These are phyloP conservation scores for Austroboletus eburneus DNA, from an alignment of 768 basidiomycete species.

Conservation along the genomic window DNA sequence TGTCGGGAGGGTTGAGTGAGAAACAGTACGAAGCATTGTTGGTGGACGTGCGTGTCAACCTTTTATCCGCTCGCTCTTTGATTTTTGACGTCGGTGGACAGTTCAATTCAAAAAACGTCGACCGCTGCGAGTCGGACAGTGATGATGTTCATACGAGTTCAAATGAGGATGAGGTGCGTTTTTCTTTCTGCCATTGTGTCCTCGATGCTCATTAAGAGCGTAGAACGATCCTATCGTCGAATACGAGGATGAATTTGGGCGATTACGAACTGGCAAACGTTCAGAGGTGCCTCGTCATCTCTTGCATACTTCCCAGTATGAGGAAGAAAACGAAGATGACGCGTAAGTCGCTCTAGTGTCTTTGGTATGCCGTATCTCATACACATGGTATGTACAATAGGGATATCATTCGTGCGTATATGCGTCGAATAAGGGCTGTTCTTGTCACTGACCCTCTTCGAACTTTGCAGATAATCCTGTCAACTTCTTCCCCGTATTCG, in stretches of 20 bases:
- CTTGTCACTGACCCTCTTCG: constrained; percentile 3
- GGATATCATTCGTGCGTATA: constrained; percentile 52
- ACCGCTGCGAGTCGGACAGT: constrained; percentile 61
- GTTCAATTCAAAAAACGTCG: constrained; percentile 62
- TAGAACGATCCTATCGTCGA: constrained; percentile 79
- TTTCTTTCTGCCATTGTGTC: not conserved
- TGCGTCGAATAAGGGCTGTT: not conserved
- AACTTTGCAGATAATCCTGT: constrained; percentile 65
- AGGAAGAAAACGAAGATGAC: constrained; percentile 42
- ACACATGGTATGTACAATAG: constrained; percentile 30
- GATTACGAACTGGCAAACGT: constrained; percentile 59
- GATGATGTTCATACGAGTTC: constrained; percentile 59
- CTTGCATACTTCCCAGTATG: constrained; percentile 41
- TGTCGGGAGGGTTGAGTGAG: constrained; percentile 72
- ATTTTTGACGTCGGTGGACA: constrained; percentile 22
- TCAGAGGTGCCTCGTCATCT: constrained; percentile 78
- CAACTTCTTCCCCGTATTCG: constrained; percentile 84
- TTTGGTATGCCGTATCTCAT: constrained; percentile 1
- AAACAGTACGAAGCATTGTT: constrained; percentile 67
- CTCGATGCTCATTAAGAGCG: not conserved
- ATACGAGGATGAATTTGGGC: constrained; percentile 85
- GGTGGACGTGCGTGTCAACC: constrained; percentile 61
- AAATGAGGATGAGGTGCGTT: constrained; percentile 37
- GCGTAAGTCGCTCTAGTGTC: constrained; percentile 39
- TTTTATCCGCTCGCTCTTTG: not conserved